These are phyloP conservation scores for Blastocystis sp. DNA, from an alignment of 352 stramenopile genomes.

Conservation along the genomic window DNA sequence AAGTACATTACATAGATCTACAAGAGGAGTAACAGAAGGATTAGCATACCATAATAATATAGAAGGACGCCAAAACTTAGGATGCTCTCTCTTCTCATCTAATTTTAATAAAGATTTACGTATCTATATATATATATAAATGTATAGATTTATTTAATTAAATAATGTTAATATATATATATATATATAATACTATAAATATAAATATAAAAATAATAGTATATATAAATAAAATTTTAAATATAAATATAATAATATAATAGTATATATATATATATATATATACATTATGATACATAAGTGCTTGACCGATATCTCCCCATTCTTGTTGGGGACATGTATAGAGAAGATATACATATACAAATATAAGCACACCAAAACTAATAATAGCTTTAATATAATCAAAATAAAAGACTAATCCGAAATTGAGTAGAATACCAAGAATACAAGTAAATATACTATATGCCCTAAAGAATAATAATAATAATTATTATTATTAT, in stretches of 20 bases:
- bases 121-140: too few relatives aligned
- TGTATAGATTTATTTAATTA: too few relatives aligned
- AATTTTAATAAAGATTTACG: conserved; percentile 57
- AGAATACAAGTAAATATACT: conserved; percentile 50
- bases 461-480: too few relatives aligned
- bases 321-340: conserved; percentile 47
- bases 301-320: conserved; percentile 58
- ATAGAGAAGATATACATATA: conserved; percentile 56
- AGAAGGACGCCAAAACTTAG: conserved; percentile 58
- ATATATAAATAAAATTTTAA: too few relatives aligned
- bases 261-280: too few relatives aligned
- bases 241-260: too few relatives aligned
- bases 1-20: conserved; percentile 53
- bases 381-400: conserved; percentile 47
- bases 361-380: conserved; percentile 45
- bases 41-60: conserved; percentile 50
- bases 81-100: conserved; percentile 51
- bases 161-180: too few relatives aligned
- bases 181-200: too few relatives aligned
- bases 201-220: too few relatives aligned
- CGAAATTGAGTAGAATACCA: conserved; percentile 50
- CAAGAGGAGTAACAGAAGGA: conserved; percentile 38
- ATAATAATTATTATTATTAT: too few relatives aligned
- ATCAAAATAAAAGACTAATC: conserved; percentile 57
- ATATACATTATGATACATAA: conserved; percentile 64